These are phyloP conservation scores for Ormosia semicastrata DNA, from an alignment of 306 rosid species.

Conservation along the genomic window DNA sequence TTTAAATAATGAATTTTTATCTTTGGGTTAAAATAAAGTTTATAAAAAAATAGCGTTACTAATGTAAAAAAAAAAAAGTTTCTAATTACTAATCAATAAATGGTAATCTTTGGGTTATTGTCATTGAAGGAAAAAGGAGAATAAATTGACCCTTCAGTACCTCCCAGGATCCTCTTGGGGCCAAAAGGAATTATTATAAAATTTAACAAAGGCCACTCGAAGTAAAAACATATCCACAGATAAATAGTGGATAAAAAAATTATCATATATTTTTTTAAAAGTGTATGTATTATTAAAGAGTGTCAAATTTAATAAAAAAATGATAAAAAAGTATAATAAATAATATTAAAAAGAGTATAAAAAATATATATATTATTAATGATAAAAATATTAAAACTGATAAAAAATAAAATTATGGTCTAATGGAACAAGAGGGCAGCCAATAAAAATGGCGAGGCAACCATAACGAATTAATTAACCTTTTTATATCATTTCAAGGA, in stretches of 20 bases:
- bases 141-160: not conserved
- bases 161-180: not conserved
- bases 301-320: no score
- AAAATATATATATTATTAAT: no score
- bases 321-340: no score
- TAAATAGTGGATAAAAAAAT: not conserved
- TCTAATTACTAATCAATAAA: not conserved
- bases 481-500: not conserved
- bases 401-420: not conserved
- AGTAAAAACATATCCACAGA: not conserved
- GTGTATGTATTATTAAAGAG: no score
- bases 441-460: not conserved
- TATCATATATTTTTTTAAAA: no score
- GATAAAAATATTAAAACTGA: no score
- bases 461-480: not conserved
- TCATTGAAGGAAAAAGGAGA: not conserved
- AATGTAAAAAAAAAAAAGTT: no score
- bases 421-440: not conserved
- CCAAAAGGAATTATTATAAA: not conserved
- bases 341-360: no score
- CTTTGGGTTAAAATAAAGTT: no score
- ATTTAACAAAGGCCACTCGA: not conserved
- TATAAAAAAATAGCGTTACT: no score
- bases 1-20: no score
- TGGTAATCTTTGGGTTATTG: not conserved